Evolutionary conservation across 805 yeast species (phyloP).

Genomic region (Yarrowia keelungensis): DNA sequence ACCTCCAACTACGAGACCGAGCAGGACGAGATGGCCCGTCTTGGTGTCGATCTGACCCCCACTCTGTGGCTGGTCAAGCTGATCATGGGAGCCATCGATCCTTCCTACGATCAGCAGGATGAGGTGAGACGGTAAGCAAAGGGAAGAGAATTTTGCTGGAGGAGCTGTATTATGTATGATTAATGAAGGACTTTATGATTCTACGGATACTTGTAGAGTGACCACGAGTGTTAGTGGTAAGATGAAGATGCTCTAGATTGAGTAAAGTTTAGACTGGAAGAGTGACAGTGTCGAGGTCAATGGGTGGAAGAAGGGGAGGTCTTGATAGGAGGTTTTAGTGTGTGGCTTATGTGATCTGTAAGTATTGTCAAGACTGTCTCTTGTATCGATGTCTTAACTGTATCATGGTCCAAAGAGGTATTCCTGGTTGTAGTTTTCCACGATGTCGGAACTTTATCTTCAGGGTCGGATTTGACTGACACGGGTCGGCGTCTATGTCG

Average conservation of each 20-base stretch:
- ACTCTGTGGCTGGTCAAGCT: slow-evolving; percentile 48
- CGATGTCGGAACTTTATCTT: no score
- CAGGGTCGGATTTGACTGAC: no score
- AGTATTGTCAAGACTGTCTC: no score
- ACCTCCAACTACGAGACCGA: slow-evolving; percentile 48
- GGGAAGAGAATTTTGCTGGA: neutral
- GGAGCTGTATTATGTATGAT: slow-evolving; percentile 11
- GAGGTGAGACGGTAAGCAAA: slow-evolving; percentile 40
- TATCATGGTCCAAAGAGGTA: no score
- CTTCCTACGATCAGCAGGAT: slow-evolving; percentile 48
- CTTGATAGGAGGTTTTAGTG: no score
- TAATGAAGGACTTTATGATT: neutral
- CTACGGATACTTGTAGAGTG: no score
- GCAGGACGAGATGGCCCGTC: slow-evolving; percentile 48
- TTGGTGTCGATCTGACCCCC: slow-evolving; percentile 48
- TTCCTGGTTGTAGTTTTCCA: no score
- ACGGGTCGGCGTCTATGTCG: no score
- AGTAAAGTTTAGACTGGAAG: neutral
- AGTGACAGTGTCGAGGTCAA: no score
- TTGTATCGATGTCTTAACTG: no score
- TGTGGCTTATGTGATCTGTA: no score
- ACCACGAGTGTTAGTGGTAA: neutral
- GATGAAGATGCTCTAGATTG: neutral
- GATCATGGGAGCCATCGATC: slow-evolving; percentile 47
- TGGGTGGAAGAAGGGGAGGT: no score